Conservation (phyloP, 1,284 basidiomycete genomes). For the Inonotus obliquus region DNA sequence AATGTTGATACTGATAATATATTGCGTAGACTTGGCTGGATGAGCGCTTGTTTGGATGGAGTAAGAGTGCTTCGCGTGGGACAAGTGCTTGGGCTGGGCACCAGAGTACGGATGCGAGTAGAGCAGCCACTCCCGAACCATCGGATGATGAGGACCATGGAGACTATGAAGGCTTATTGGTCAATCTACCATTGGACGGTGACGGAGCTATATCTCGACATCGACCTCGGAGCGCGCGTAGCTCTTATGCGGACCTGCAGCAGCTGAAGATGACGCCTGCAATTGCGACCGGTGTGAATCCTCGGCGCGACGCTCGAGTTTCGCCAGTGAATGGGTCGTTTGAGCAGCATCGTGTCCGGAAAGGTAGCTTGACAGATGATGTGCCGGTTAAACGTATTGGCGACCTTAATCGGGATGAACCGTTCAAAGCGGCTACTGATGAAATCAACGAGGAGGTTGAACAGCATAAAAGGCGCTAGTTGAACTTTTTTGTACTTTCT, state of each 20-base stretch:
- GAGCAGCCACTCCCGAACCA: constrained; percentile 59
- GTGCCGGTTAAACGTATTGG: constrained; percentile 62
- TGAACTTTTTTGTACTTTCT: no score
- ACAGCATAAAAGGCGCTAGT: background rate
- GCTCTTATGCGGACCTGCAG: constrained; percentile 76
- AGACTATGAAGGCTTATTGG: constrained; percentile 76
- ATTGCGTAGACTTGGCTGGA: constrained; percentile 76
- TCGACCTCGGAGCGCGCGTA: constrained; percentile 60
- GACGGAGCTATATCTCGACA: constrained; percentile 28
- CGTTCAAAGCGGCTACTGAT: constrained; percentile 50
- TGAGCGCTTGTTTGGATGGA: constrained; percentile 92
- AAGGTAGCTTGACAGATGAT: constrained; percentile 56
- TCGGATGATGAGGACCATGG: constrained; percentile 61
- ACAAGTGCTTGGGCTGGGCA: constrained; percentile 73
- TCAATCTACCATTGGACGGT: constrained; percentile 50
- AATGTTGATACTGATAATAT: background rate
- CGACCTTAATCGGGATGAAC: constrained; percentile 46
- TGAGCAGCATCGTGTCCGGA: constrained; percentile 45
- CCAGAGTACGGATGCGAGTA: constrained; percentile 54
- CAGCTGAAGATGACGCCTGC: constrained; percentile 43
- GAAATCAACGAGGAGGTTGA: constrained; percentile 58
- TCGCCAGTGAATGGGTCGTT: constrained; percentile 32
- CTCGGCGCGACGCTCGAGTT: constrained; percentile 17
- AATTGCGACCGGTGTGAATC: constrained; percentile 15
- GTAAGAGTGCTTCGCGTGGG: constrained; percentile 60